Base-by-base conservation (phyloP, 2,329 filamentous ascomycete species). In the Westerdykella ornata region DNA sequence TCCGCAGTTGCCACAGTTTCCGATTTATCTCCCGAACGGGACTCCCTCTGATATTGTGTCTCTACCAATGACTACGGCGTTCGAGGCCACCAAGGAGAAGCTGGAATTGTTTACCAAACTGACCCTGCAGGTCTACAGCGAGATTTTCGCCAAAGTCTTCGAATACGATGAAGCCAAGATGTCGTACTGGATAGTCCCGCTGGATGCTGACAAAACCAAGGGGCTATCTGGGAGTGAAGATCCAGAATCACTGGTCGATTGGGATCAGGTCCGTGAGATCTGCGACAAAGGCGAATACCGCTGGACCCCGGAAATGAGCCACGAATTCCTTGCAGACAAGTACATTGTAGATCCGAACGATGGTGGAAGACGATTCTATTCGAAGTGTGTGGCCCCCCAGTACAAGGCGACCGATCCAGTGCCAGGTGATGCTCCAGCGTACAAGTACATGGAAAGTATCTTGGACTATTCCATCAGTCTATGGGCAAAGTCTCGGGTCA, bases 141-240 rank as follows among this genome's bases (percentile, higher is more conserved):
- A 97, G 52, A 71, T 96, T 0, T 97, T 95, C 69, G 90, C 88
- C 63, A 98, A 98, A 62, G 73, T 74, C 3, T 98, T 87, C 54
- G 80, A 85, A 37, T 70, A 77, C 0, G 72, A 80, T 13, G 52
- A 72, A 0, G 65, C 73, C 1, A 79, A 82, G 19, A 76, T 95
- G 60, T 83, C 88, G 0, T 98, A 96, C 63, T 95, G 88, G 70
- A 58, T 96, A 12, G 84, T 81, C 0, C 90, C 92, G 5, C 49
- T 73, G 12, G 46, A 43, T 16, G 16, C 38, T 30, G 46, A 47
- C 2, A 35, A 34, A 12, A 19, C 35, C 1, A 31, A 37, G 3
- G 16, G 28, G 5, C 8, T 37, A 3, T 18, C 45, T 2, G 29
- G 20, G n/a, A 34, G 20, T 12, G 15, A 48, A 35, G 30, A 52